These are phyloP conservation scores for Fusarium acutatum DNA, from an alignment of 2,329 filamentous ascomycete species.

Conservation along the genomic window DNA sequence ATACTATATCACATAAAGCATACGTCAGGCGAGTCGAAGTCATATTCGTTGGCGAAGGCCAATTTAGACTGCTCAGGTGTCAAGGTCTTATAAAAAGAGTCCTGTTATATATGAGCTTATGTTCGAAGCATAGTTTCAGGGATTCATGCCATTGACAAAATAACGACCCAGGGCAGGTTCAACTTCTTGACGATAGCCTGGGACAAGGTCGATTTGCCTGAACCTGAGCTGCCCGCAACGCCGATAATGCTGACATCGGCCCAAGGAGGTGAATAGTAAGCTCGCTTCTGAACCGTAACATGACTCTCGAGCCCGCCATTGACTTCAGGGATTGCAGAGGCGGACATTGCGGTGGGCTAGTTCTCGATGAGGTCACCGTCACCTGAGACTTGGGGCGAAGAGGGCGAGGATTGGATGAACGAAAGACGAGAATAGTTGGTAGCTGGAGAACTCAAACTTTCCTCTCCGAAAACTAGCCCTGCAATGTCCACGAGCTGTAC, in stretches of 20 bases:
- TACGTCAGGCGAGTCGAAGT: conserved; percentile 90
- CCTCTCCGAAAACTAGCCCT: conserved; percentile 33
- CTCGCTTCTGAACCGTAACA: conserved; percentile 63
- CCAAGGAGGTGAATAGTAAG: conserved; percentile 94
- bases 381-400: neutral
- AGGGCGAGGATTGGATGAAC: neutral
- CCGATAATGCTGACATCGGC: conserved; percentile 96
- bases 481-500: conserved; percentile 33
- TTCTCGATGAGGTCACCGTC: conserved; percentile 28
- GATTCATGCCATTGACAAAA: conserved; percentile 85
- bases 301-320: conserved; percentile 48
- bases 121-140: neutral
- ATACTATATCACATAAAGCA: conserved; percentile 18
- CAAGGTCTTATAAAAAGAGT: conserved; percentile 96
- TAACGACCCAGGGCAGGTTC: conserved; percentile 97
- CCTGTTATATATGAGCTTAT: conserved; percentile 61
- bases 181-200: conserved; percentile 89
- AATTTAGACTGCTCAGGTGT: conserved; percentile 78
- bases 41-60: conserved; percentile 91
- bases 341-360: conserved; percentile 34
- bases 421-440: neutral
- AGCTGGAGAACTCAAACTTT: neutral
- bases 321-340: conserved; percentile 22
- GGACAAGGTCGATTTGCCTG: conserved; percentile 91
- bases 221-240: conserved; percentile 93